phyloP scores from a whole-genome alignment of 108 stramenopile genomes.

The Skeletonema grethae region DNA sequence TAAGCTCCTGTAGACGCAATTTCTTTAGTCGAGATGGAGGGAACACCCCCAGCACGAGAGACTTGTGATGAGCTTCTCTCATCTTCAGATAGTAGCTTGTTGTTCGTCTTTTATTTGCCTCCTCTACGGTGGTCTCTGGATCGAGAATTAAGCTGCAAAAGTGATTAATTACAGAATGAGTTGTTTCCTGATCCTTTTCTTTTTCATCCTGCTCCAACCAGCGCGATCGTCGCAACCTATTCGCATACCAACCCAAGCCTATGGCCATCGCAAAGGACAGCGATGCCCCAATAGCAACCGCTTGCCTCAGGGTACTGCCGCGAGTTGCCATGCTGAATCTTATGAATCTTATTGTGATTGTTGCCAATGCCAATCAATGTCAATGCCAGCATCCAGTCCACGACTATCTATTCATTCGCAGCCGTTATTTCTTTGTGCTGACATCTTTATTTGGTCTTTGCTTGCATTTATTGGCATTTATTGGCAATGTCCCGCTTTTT shows the following conservation, averaged over 20 bases:
- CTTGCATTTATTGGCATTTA: no score
- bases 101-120: conserved; percentile 57
- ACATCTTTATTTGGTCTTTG: no score
- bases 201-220: conserved; percentile 5
- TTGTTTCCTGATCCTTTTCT: conserved; percentile 26
- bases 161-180: conserved; percentile 49
- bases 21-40: conserved; percentile 15
- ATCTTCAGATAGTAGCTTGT: conserved; percentile 50
- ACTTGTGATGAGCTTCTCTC: conserved; percentile 43
- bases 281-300: not conserved
- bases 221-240: conserved; percentile 4
- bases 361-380: no score
- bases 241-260: not conserved
- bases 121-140: conserved; percentile 41
- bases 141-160: conserved; percentile 35
- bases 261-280: not conserved
- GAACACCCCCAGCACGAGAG: conserved; percentile 33
- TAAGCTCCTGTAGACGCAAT: conserved; percentile 32
- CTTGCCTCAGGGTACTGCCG: not conserved
- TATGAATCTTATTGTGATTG: not conserved
- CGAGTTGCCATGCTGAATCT: not conserved
- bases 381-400: no score
- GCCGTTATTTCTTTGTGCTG: no score
- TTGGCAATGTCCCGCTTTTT: no score
- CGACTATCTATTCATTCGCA: no score